Conservation (phyloP, 495 filamentous ascomycete species). For the Chaetomium cochliodes region DNA sequence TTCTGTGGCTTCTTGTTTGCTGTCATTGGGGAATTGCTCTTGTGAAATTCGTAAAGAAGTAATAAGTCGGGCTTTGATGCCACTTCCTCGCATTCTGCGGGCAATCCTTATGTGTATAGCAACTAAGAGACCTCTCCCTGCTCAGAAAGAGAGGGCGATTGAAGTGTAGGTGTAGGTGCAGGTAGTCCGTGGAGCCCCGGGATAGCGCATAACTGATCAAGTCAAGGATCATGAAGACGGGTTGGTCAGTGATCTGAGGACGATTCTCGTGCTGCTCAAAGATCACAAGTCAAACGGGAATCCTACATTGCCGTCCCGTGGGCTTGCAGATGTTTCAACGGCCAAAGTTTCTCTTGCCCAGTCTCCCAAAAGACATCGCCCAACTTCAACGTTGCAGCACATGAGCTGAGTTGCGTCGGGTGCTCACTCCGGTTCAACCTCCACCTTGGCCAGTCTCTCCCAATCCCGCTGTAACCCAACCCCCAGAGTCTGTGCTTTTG, state of each 20-base stretch:
- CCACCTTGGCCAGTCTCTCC: constrained; percentile 12
- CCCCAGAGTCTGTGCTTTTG: constrained; percentile 21
- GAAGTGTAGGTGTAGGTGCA: not conserved
- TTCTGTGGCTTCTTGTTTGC: not conserved
- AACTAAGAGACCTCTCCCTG: not conserved
- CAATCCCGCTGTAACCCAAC: constrained; percentile 1
- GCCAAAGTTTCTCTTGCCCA: not conserved
- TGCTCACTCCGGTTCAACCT: not conserved
- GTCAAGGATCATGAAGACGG: not conserved
- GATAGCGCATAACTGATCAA: not conserved
- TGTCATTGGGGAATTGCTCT: not conserved
- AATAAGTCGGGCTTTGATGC: too few species aligned
- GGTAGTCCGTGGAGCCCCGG: not conserved
- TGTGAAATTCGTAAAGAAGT: too few species aligned
- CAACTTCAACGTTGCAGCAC: not conserved
- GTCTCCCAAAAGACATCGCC: not conserved
- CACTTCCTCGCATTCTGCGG: too few species aligned
- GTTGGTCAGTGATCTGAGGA: not conserved
- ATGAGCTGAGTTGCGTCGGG: not conserved
- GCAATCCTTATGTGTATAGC: too few species aligned
- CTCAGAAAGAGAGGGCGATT: not conserved
- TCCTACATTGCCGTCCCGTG: too few species aligned
- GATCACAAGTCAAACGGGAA: not conserved
- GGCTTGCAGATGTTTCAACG: constrained; percentile 3
- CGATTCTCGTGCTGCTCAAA: not conserved